phyloP scores from a whole-genome alignment of 441 rosid species.

The Populus hybrid region DNA sequence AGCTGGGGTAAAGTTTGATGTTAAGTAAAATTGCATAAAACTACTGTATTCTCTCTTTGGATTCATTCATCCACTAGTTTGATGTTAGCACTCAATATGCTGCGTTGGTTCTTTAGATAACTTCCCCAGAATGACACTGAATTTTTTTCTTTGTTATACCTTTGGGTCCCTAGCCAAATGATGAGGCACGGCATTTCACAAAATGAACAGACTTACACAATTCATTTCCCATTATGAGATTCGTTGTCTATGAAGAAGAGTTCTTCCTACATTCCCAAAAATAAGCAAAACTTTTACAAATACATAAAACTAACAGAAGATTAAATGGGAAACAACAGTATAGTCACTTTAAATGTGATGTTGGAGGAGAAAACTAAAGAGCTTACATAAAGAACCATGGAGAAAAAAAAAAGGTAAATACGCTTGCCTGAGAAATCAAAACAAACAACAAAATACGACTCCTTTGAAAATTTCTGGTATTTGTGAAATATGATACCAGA shows the following conservation, averaged over 20 bases:
- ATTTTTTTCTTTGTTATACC: neutral
- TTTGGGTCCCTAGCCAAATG: neutral
- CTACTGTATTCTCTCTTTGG: neutral
- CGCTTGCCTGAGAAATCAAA: neutral
- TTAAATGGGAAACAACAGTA: neutral
- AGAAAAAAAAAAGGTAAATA: neutral
- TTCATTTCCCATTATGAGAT: neutral
- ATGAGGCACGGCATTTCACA: neutral
- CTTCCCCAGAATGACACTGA: neutral
- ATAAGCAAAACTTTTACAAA: neutral
- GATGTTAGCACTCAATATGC: neutral
- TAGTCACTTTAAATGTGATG: neutral
- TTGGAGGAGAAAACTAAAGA: neutral
- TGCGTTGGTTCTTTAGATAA: neutral
- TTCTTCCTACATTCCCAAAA: neutral
- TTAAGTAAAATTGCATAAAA: too few species aligned
- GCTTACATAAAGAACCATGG: neutral
- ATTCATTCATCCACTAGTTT: neutral
- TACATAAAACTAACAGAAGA: neutral
- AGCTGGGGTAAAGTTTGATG: too few species aligned
- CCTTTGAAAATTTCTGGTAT: neutral
- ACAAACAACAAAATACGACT: neutral
- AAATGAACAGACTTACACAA: neutral
- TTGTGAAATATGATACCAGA: neutral
- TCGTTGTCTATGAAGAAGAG: neutral